Conservation (phyloP, 2,329 filamentous ascomycete species). For the Blumeria hordei region DNA sequence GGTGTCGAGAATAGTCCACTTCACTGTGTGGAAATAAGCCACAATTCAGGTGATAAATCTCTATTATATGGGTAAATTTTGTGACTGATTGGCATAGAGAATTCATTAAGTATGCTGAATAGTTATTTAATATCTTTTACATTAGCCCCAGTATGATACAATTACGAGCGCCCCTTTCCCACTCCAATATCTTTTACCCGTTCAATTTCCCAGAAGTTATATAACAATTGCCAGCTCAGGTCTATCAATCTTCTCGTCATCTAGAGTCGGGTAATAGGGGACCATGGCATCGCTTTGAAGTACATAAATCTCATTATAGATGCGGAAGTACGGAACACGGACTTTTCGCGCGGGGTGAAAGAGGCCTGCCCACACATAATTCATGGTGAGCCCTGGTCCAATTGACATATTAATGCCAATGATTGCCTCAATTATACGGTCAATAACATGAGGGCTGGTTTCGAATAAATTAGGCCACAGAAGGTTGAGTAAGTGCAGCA, state of each 20-base stretch:
- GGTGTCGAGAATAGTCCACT: no score
- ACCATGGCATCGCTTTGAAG: conserved; percentile 85
- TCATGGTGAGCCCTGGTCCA: conserved; percentile 78
- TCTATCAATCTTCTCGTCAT: conserved; percentile 55
- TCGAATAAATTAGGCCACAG: conserved; percentile 95
- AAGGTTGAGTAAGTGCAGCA: conserved; percentile 91
- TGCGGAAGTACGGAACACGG: conserved; percentile 76
- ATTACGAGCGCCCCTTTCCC: not conserved
- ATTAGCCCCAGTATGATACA: not conserved
- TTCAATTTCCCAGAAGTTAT: conserved; percentile 18
- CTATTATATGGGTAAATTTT: no score
- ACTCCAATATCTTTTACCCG: not conserved
- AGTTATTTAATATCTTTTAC: no score
- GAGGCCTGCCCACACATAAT: conserved; percentile 92
- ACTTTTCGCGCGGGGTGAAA: conserved; percentile 96
- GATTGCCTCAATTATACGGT: conserved; percentile 90
- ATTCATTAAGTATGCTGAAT: no score
- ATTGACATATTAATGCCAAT: conserved; percentile 88
- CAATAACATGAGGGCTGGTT: conserved; percentile 93
- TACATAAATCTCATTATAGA: conserved; percentile 95
- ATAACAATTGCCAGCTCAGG: conserved; percentile 66
- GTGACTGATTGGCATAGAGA: no score
- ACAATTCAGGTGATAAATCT: no score
- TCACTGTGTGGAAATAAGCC: no score
- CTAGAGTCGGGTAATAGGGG: conserved; percentile 77